Percentiles rank a stretch among this genome's conserved stretches.
These are phyloP conservation scores for Neurospora terricola DNA, from an alignment of 495 filamentous ascomycete genomes.

Conservation along the genomic window DNA sequence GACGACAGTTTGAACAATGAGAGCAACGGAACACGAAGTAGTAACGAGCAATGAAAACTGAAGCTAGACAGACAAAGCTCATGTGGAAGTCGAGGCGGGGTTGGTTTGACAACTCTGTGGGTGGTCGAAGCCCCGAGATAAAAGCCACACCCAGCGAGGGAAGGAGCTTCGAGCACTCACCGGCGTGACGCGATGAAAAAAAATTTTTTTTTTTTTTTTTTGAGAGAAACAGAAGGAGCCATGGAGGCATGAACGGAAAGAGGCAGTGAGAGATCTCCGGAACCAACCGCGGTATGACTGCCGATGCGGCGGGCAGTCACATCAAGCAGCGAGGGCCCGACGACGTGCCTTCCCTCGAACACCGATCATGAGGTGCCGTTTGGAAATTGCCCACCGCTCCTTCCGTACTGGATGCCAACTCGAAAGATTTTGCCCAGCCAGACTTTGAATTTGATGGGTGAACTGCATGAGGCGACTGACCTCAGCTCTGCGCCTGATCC, in stretches of 20 bases:
- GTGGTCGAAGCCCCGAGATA: not conserved
- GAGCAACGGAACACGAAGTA: not conserved
- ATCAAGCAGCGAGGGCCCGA: not conserved
- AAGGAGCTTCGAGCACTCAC: not conserved
- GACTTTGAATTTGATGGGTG: not conserved
- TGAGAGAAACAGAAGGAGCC: not conserved
- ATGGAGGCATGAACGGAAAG: not conserved
- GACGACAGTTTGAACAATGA: not conserved
- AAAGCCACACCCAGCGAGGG: not conserved
- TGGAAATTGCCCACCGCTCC: not conserved
- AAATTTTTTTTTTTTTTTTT: not conserved
- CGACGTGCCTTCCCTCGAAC: not conserved
- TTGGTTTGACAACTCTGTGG: not conserved
- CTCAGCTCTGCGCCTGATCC: not conserved
- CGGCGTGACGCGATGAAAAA: not conserved
- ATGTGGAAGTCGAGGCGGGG: not conserved
- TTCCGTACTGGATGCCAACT: not conserved
- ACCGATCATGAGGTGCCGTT: not conserved
- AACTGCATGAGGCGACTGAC: not conserved
- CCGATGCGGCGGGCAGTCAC: not conserved
- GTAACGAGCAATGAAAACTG: not conserved
- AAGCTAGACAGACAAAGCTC: not conserved
- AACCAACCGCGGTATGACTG: not conserved
- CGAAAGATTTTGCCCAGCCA: not conserved
- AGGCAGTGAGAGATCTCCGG: not conserved